A percentile compares a stretch with the other conserved stretches of the same genome.
Evolutionary conservation across 768 basidiomycete species (phyloP).

Genomic region (Phylloporus arenicola): DNA sequence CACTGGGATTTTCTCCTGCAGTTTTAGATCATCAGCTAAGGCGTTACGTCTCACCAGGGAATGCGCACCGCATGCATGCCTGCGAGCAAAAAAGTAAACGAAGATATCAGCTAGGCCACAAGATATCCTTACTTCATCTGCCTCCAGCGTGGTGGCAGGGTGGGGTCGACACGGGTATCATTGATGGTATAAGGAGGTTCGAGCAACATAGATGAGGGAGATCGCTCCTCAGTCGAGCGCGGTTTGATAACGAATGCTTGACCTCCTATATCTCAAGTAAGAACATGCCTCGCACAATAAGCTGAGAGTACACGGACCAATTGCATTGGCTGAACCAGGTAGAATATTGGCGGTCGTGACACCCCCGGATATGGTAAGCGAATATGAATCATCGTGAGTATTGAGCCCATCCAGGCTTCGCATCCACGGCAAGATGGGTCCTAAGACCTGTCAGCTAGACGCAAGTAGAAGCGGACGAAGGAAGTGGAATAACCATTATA

Average conservation of each 20-base stretch:
- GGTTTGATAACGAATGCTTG: conserved; percentile 87
- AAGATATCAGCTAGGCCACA: neutral
- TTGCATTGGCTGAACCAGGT: conserved; percentile 71
- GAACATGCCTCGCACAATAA: conserved; percentile 1
- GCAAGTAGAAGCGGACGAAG: neutral
- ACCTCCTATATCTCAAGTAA: conserved; percentile 49
- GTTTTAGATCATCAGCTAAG: neutral
- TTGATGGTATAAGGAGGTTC: conserved; percentile 72
- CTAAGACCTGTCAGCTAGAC: conserved; percentile 8
- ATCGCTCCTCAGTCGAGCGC: conserved; percentile 68
- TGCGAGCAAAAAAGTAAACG: conserved; percentile 19
- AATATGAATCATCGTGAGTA: conserved; percentile 75
- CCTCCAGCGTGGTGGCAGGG: conserved; percentile 58
- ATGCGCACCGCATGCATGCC: conserved; percentile 54
- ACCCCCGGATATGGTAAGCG: conserved; percentile 77
- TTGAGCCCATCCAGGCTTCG: conserved; percentile 81
- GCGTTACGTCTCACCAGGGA: neutral
- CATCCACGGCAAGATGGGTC: conserved; percentile 71
- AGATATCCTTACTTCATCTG: conserved; percentile 62
- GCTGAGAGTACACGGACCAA: conserved; percentile 44
- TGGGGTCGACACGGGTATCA: conserved; percentile 35
- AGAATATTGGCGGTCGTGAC: conserved; percentile 81
- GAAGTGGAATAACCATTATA: conserved; percentile 34
- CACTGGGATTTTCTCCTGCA: conserved; percentile 47
- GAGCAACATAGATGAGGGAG: conserved; percentile 75